A percentile compares a stretch with the other conserved stretches of the same genome.
phyloP scores from a whole-genome alignment of 371 early-diverging fungal species.

The Zancudomyces culisetae region DNA sequence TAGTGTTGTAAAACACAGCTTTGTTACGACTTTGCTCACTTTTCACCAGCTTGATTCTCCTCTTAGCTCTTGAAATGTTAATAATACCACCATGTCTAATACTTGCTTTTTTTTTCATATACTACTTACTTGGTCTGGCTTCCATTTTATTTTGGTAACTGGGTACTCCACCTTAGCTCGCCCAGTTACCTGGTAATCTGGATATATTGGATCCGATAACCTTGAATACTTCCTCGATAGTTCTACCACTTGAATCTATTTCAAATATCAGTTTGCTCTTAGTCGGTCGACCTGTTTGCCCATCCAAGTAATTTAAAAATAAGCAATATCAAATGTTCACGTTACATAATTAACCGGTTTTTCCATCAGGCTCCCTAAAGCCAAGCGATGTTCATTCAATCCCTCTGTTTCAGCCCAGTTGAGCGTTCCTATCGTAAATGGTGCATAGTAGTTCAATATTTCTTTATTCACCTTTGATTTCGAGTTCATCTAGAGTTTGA shows the following conservation, averaged over 20 bases:
- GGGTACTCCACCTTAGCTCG: conserved; percentile 72
- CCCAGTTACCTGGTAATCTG: conserved; percentile 51
- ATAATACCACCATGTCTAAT: background rate
- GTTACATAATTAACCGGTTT: conserved; percentile 34
- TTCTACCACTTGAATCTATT: conserved; percentile 7
- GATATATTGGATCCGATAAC: conserved; percentile 7
- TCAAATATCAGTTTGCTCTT: background rate
- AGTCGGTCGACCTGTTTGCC: background rate
- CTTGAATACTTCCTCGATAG: conserved; percentile 16
- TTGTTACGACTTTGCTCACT: background rate
- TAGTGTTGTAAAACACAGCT: background rate
- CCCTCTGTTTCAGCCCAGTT: conserved; percentile 58
- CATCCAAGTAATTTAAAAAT: background rate
- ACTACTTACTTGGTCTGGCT: conserved; percentile 43
- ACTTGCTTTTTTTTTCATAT: conserved; percentile 4
- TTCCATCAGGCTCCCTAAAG: conserved; percentile 65
- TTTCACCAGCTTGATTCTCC: background rate
- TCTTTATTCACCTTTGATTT: conserved; percentile 30
- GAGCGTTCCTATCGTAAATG: conserved; percentile 70
- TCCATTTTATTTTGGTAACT: conserved; percentile 74
- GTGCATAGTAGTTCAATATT: conserved; percentile 63
- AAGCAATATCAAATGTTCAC: background rate
- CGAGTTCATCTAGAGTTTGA: background rate
- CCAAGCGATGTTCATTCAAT: conserved; percentile 38
- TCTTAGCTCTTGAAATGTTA: background rate